A percentile compares a stretch with the other conserved stretches of the same genome.
These are phyloP conservation scores for Podospora appendiculata DNA, from an alignment of 495 filamentous ascomycete genomes.

Conservation along the genomic window DNA sequence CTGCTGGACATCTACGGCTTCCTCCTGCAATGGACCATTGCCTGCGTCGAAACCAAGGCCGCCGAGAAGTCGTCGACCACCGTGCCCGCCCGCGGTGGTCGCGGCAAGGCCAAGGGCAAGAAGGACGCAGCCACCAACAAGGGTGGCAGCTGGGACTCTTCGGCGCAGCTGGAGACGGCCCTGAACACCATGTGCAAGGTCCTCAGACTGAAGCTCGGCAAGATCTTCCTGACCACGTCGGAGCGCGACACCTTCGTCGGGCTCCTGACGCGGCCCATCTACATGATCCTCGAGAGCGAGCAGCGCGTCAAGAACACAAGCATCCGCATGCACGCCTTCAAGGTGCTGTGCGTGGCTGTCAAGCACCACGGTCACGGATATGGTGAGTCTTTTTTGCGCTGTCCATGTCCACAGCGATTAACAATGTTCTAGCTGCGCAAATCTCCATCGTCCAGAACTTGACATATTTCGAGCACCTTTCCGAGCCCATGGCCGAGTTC, in stretches of 20 bases:
- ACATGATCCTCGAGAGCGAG: conserved; percentile 90
- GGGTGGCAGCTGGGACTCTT: conserved; percentile 82
- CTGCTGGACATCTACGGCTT: conserved; percentile 93
- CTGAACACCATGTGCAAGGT: conserved; percentile 94
- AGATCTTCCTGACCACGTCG: conserved; percentile 93
- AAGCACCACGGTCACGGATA: conserved; percentile 98
- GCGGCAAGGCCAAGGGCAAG: conserved; percentile 66
- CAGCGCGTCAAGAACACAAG: conserved; percentile 83
- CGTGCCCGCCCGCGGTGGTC: conserved; percentile 62
- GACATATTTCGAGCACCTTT: conserved; percentile 96
- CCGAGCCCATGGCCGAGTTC: conserved; percentile 98
- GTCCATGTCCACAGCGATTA: conserved; percentile 2
- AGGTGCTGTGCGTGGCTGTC: conserved; percentile 90
- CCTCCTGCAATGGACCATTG: conserved; percentile 88
- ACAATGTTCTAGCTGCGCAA: conserved; percentile 67
- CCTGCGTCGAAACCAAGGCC: conserved; percentile 86
- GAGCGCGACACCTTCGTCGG: conserved; percentile 92
- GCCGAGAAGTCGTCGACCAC: conserved; percentile 76
- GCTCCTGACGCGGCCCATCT: conserved; percentile 87
- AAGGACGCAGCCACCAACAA: conserved; percentile 50
- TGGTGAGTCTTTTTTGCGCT: conserved; percentile 49
- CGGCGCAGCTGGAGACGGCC: conserved; percentile 75
- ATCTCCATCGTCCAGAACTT: conserved; percentile 96
- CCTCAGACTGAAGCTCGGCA: conserved; percentile 81
- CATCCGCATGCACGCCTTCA: conserved; percentile 94